Base-by-base conservation (phyloP, 2,329 filamentous ascomycete species). In the Calonectria pseudoturangicola region DNA sequence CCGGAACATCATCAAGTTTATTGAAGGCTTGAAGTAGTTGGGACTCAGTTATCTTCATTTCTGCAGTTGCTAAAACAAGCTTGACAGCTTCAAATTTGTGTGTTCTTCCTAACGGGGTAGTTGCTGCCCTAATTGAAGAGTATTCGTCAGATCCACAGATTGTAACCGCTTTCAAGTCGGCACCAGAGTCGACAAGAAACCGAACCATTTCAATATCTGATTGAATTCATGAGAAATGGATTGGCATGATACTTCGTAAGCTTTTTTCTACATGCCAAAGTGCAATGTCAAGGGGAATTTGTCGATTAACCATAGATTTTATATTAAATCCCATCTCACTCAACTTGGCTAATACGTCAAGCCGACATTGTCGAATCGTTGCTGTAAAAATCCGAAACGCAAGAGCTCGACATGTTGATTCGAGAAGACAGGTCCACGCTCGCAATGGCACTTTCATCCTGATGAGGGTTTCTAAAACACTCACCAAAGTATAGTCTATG, bases 271-370 rank as follows among this genome's bases (percentile, higher is more conserved):
- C 1, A 1, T 21, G 1, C 16, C 12, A 3, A 12, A 41, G 4
- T 5, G 3, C 5, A 21, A 13, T 12, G 2, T 27, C n/a, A 7
- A 0, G n/a, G 4, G 54, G 54, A 8, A 58, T 25, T 25, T 41
- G 33, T 58, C 27, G 28, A n/a, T 41, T 58, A 13, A 58, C 33
- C 30, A 58, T 36, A 3, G 4, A 3, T 3, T 7, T 16, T 27
- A 58, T 58, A 9, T 25, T 10, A 41, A 58, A 58, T 41, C 54
- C 54, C 21, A 41, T n/a, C n/a, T n/a, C n/a, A n/a, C n/a, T n/a
- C n/a, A n/a, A n/a, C n/a, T n/a, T n/a, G n/a, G n/a, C n/a, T n/a
- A n/a, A n/a, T n/a, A n/a, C n/a, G n/a, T n/a, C n/a, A n/a, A n/a
- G n/a, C n/a, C n/a, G n/a, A n/a, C n/a, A n/a, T n/a, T n/a, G n/a